phyloP scores from a whole-genome alignment of 495 filamentous ascomycete genomes.

The Chaetomium cochliodes region DNA sequence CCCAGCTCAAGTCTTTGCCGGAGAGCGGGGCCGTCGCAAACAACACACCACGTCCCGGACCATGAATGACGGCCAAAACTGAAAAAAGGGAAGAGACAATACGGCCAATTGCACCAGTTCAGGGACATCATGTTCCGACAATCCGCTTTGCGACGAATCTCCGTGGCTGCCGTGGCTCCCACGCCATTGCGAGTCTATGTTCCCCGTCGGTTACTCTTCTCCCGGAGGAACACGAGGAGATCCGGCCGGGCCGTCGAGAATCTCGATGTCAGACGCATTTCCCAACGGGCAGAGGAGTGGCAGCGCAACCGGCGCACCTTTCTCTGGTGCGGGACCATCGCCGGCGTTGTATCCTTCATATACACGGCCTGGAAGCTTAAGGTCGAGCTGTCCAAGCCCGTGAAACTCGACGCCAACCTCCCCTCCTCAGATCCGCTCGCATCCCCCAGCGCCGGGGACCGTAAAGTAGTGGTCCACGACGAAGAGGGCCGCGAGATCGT shows the following conservation, averaged over 20 bases:
- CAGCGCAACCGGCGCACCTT: conserved; percentile 48
- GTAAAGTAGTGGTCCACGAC: conserved; percentile 56
- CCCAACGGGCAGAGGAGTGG: conserved; percentile 42
- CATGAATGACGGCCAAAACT: not conserved
- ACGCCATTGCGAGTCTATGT: conserved; percentile 6
- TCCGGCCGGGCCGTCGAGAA: conserved; percentile 41
- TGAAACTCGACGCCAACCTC: conserved; percentile 47
- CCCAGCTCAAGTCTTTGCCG: not conserved
- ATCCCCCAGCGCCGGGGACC: conserved; percentile 43
- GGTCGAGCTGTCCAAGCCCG: conserved; percentile 36
- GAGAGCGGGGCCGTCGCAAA: not conserved
- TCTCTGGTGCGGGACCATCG: conserved; percentile 46
- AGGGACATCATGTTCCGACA: conserved; percentile 33
- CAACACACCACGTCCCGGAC: not conserved
- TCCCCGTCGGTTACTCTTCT: conserved; percentile 42
- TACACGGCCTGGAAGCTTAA: conserved; percentile 47
- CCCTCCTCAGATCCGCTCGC: conserved; percentile 47
- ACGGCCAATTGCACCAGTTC: not conserved
- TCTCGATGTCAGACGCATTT: conserved; percentile 48
- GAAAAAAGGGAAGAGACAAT: not conserved
- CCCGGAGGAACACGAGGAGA: conserved; percentile 20
- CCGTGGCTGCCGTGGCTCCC: conserved; percentile 21
- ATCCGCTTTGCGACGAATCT: conserved; percentile 26
- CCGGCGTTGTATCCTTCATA: conserved; percentile 51
- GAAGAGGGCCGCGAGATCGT: conserved; percentile 65